Conservation (phyloP, 2,329 filamentous ascomycete species). For the Neonectria sp. region DNA sequence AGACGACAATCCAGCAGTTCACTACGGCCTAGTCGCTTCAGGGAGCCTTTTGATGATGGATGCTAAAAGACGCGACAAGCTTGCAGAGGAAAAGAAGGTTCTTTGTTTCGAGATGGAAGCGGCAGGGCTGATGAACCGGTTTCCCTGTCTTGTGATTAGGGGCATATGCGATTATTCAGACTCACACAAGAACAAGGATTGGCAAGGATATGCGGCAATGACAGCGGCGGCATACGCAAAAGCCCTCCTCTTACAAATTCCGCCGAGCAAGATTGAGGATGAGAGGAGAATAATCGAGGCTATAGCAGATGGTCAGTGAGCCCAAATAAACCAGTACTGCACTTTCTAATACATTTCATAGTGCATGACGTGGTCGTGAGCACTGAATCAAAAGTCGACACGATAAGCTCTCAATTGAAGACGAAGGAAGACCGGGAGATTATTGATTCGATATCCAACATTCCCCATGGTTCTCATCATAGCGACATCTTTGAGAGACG, state of each 20-base stretch:
- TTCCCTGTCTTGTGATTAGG: slow-evolving; percentile 52
- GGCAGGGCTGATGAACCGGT: slow-evolving; percentile 40
- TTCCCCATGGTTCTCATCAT: slow-evolving; percentile 56
- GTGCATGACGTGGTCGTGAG: no score
- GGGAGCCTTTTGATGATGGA: not conserved
- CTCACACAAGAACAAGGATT: slow-evolving; percentile 46
- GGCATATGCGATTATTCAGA: slow-evolving; percentile 58
- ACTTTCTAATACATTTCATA: no score
- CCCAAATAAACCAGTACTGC: not conserved
- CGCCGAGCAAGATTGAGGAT: not conserved
- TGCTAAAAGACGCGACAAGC: not conserved
- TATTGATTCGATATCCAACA: slow-evolving; percentile 56
- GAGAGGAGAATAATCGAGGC: not conserved
- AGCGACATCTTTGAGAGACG: slow-evolving; percentile 51
- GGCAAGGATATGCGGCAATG: slow-evolving; percentile 53
- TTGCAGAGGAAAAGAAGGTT: not conserved
- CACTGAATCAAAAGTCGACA: not conserved
- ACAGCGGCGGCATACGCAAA: slow-evolving; percentile 46
- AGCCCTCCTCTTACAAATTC: not conserved
- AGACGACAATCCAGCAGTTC: not conserved
- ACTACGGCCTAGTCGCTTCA: not conserved
- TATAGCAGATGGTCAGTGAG: not conserved
- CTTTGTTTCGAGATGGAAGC: slow-evolving; percentile 27
- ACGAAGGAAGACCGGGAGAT: not conserved
- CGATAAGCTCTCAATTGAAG: no score